phyloP scores from a whole-genome alignment of 1,284 basidiomycete genomes.

The Tylopilus orsonianus region DNA sequence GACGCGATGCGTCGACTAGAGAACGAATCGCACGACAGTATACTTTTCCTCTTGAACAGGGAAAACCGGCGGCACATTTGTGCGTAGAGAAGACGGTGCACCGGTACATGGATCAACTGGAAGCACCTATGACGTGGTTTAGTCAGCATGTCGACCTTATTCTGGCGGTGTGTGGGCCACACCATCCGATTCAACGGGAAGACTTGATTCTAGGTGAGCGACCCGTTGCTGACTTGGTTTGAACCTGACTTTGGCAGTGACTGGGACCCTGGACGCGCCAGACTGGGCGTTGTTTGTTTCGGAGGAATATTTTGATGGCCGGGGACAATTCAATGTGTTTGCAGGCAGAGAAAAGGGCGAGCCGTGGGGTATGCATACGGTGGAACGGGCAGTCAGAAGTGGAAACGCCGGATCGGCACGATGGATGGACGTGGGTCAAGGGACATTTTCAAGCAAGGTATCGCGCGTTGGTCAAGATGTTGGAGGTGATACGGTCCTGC shows the following conservation, averaged over 20 bases:
- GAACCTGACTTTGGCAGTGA: conserved; percentile 44
- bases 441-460: conserved; percentile 50
- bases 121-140: conserved; percentile 70
- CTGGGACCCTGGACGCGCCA: conserved; percentile 64
- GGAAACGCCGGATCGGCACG: conserved; percentile 40
- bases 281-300: conserved; percentile 72
- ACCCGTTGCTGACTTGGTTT: neutral
- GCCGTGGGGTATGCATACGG: conserved; percentile 70
- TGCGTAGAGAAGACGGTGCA: conserved; percentile 69
- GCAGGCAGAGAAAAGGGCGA: conserved; percentile 45
- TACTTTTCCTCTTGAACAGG: conserved; percentile 57
- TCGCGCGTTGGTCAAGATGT: conserved; percentile 35
- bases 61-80: conserved; percentile 65
- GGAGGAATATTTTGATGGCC: conserved; percentile 62
- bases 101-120: conserved; percentile 59
- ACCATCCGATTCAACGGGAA: conserved; percentile 62
- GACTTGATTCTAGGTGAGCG: conserved; percentile 67
- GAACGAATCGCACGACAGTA: conserved; percentile 53
- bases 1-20: conserved; percentile 32
- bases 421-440: conserved; percentile 39
- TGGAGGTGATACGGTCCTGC: conserved; percentile 24
- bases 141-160: conserved; percentile 65
- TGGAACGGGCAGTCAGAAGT: conserved; percentile 44
- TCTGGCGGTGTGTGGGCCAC: conserved; percentile 50
- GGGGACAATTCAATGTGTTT: conserved; percentile 68